Base-by-base conservation (phyloP, 768 basidiomycete genomes). In the Ramaria rubella region DNA sequence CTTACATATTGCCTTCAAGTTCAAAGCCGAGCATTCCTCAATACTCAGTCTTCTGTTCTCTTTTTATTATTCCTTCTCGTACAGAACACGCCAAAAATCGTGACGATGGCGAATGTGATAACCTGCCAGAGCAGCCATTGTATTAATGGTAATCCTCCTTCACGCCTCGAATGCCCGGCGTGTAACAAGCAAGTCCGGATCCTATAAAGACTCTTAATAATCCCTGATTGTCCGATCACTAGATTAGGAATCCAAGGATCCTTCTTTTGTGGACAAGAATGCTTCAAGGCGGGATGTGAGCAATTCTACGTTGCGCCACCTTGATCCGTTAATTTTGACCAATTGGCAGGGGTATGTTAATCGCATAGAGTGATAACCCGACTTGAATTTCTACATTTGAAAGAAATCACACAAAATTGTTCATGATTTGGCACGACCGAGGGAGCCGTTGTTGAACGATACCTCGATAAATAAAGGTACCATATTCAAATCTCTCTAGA, bases 201-300 rank as follows among this genome's bases (percentile, higher is more conserved):
- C 14, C 40, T n/a, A 17, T n/a, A 17, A 42, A n/a, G 11, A 19
- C 4, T 42, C 17, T 42, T 9, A 42, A 42, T 8, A 21, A 2
- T 42, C 6, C 38, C 42, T 61, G 49, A 60, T 55, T 63, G 60
- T 53, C 50, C 65, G 55, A 14, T 57, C 43, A 58, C 34, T 62
- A 92, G 90, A 68, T 76, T 92, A 31, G 88, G 87, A 51, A 86
- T 93, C 60, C 78, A 77, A 48, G 88, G 90, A 29, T 92, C 90
- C 30, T 89, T 87, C 68, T 98, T 94, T 73, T 97, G 95, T 62
- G 83, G 85, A 24, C 95, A 98, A 70, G 91, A 90, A 50, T 98
- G 95, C 73, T 97, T 97, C 81, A 97, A 96, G 72, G 80, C 85
- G 46, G 86, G 81, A 69, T 98, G 95, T 94, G 69, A 76, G 93